A percentile compares a stretch with the other conserved stretches of the same genome.
Evolutionary conservation across 2,329 filamentous ascomycete species (phyloP).

Genomic region (Rhinocladiella mackenziei): DNA sequence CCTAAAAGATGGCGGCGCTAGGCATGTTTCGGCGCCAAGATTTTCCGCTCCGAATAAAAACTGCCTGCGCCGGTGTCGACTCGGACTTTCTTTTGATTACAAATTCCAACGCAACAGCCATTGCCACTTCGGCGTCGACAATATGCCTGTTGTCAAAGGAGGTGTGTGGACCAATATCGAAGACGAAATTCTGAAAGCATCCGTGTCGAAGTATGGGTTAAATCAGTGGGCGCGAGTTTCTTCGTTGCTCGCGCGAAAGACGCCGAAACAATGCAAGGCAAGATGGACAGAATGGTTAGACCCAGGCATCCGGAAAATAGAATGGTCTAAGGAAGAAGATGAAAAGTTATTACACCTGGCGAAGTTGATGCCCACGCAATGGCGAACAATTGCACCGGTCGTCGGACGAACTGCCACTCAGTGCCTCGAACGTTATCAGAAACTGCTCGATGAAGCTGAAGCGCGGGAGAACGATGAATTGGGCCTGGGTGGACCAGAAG

Average conservation of each 20-base stretch:
- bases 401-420: constrained; percentile 95
- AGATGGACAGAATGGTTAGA: constrained; percentile 98
- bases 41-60: constrained; percentile 10
- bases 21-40: too few species aligned
- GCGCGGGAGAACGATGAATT: constrained; percentile 77
- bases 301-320: constrained; percentile 94
- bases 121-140: constrained; percentile 22
- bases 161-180: constrained; percentile 68
- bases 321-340: constrained; percentile 98
- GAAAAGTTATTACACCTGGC: constrained; percentile 94
- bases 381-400: constrained; percentile 95
- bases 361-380: constrained; percentile 98
- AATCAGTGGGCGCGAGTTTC: constrained; percentile 99
- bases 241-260: constrained; percentile 93
- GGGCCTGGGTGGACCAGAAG: constrained; percentile 77
- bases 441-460: constrained; percentile 92
- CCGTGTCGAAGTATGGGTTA: constrained; percentile 88
- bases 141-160: constrained; percentile 63
- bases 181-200: constrained; percentile 96
- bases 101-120: not conserved
- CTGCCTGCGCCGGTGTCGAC: constrained; percentile 7
- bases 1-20: too few species aligned
- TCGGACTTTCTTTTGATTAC: not conserved
- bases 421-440: constrained; percentile 95
- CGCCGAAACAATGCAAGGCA: constrained; percentile 97